A percentile compares a stretch with the other conserved stretches of the same genome.
phyloP scores from a whole-genome alignment of 1,284 basidiomycete species.

The Tremellales sp. region DNA sequence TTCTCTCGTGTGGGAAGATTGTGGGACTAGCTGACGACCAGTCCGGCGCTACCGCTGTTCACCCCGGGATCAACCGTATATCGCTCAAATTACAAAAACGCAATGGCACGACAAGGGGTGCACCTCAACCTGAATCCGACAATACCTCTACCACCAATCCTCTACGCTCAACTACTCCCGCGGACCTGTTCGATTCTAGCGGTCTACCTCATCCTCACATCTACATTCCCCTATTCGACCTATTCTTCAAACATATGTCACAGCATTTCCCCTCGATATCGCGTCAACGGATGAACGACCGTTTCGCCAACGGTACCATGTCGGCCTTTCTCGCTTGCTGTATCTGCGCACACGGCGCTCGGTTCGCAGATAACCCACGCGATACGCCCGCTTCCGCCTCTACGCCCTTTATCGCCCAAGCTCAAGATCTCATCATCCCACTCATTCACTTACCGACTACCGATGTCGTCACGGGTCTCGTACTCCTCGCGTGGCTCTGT shows the following conservation, averaged over 20 bases:
- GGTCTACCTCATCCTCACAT: constrained; percentile 46
- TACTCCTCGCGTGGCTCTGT: constrained; percentile 49
- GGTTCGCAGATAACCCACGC: constrained; percentile 24
- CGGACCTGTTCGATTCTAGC: constrained; percentile 41
- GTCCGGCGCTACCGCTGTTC: constrained; percentile 46
- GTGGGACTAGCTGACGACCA: constrained; percentile 6
- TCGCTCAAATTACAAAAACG: constrained; percentile 48
- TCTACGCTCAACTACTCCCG: neutral
- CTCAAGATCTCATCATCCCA: constrained; percentile 49
- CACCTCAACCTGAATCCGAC: constrained; percentile 26
- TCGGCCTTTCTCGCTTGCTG: constrained; percentile 47
- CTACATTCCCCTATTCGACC: constrained; percentile 44
- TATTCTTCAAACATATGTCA: constrained; percentile 45
- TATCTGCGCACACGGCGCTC: constrained; percentile 43
- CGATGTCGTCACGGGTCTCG: constrained; percentile 47
- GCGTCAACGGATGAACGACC: constrained; percentile 43
- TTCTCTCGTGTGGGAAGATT: neutral
- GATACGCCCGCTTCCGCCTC: constrained; percentile 33
- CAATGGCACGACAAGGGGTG: constrained; percentile 16
- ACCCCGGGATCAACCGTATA: constrained; percentile 51
- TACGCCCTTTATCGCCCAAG: constrained; percentile 51
- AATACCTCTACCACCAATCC: constrained; percentile 16
- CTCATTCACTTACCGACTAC: constrained; percentile 49
- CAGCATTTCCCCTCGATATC: constrained; percentile 49
- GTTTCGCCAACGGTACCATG: constrained; percentile 50